These are phyloP conservation scores for Daldinia decipiens DNA, from an alignment of 495 filamentous ascomycete genomes.

Conservation along the genomic window DNA sequence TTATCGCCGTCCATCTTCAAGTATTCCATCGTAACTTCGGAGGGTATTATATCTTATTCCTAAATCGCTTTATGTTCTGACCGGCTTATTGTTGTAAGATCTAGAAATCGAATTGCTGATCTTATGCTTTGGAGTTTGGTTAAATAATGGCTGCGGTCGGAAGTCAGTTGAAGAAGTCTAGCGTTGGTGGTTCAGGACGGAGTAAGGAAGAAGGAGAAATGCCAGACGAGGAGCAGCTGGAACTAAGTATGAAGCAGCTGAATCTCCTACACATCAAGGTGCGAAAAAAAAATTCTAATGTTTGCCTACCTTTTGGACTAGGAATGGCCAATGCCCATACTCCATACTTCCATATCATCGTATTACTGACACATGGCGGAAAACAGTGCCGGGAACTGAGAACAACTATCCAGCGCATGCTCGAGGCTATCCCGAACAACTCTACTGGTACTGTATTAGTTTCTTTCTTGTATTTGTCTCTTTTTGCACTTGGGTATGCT, in stretches of 20 bases:
- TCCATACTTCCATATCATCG: slow-evolving; percentile 3
- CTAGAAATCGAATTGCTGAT: not conserved
- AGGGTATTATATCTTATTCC: not conserved
- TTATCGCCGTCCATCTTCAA: not conserved
- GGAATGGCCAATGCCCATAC: not conserved
- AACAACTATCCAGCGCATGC: slow-evolving; percentile 58
- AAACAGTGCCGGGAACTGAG: slow-evolving; percentile 55
- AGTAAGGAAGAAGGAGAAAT: slow-evolving; percentile 16
- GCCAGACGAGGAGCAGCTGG: slow-evolving; percentile 51
- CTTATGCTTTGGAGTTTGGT: not conserved
- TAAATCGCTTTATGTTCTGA: not conserved
- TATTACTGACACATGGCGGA: slow-evolving; percentile 12
- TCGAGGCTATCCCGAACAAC: slow-evolving; percentile 55
- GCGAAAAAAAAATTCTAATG: slow-evolving; percentile 14
- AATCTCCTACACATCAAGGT: slow-evolving; percentile 57
- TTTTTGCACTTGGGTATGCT: not conserved
- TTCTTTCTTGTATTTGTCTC: not conserved
- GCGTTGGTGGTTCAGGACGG: not conserved
- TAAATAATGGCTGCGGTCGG: slow-evolving; percentile 18
- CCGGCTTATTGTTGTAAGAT: not conserved
- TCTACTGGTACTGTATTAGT: slow-evolving; percentile 45
- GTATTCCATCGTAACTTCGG: not conserved
- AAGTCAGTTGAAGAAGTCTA: slow-evolving; percentile 5
- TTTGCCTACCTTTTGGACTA: not conserved
- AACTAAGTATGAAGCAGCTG: slow-evolving; percentile 50